phyloP scores from a whole-genome alignment of 108 stramenopile species.

The Conticribra guillardii region DNA sequence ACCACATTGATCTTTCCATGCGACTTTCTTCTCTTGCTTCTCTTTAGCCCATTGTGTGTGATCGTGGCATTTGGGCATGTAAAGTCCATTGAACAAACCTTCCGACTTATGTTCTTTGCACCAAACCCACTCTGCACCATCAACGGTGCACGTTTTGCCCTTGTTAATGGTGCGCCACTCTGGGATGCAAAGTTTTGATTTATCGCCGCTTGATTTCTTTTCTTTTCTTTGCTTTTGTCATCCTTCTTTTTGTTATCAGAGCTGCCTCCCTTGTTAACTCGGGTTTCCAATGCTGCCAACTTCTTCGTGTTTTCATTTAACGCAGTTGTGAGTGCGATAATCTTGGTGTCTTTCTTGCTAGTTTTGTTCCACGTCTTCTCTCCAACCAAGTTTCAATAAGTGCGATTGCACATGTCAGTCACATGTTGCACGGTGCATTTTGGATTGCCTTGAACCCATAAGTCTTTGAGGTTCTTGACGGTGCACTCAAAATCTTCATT shows the following conservation, averaged over 20 bases:
- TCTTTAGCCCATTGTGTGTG: slow-evolving; percentile 13
- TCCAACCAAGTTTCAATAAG: not conserved
- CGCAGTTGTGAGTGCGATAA: too few relatives aligned
- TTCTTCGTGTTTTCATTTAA: too few relatives aligned
- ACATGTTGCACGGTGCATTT: not conserved
- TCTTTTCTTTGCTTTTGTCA: too few relatives aligned
- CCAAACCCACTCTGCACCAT: not conserved
- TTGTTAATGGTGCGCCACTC: not conserved
- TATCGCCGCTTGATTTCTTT: too few relatives aligned
- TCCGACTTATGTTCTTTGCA: slow-evolving; percentile 2
- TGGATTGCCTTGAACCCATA: not conserved
- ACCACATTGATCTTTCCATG: not conserved
- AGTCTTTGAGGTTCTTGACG: not conserved
- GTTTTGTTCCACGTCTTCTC: not conserved
- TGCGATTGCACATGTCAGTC: not conserved
- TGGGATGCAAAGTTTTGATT: not conserved
- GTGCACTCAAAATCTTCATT: slow-evolving; percentile 8
- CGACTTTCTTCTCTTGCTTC: not conserved
- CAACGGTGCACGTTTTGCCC: slow-evolving; percentile 3
- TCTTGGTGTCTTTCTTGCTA: too few relatives aligned
- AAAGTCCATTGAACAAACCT: slow-evolving; percentile 4
- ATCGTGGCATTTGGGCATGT: slow-evolving; percentile 18
- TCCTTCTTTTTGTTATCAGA: too few relatives aligned
- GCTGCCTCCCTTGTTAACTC: too few relatives aligned
- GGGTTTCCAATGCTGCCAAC: too few relatives aligned